phyloP scores from a whole-genome alignment of 2,329 filamentous ascomycete species.

The Fusarium graminum region DNA sequence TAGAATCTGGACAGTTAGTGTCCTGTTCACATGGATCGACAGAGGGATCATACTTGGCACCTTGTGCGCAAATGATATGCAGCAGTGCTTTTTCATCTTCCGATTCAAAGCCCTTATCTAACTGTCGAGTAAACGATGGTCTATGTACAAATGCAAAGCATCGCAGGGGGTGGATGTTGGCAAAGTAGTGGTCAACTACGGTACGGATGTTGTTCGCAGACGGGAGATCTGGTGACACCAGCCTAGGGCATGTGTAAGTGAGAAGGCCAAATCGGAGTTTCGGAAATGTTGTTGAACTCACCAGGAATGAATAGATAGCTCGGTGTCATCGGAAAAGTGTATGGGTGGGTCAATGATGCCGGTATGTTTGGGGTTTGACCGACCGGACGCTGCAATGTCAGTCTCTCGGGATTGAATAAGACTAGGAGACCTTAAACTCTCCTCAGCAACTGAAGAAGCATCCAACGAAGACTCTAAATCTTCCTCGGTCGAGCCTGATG shows the following conservation, averaged over 20 bases:
- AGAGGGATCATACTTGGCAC: conserved; percentile 52
- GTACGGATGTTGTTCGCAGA: conserved; percentile 53
- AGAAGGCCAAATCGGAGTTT: background rate
- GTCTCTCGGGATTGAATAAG: conserved; percentile 46
- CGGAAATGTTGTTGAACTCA: conserved; percentile 2
- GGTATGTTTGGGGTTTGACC: conserved; percentile 42
- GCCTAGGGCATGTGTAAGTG: conserved; percentile 46
- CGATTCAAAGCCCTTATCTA: conserved; percentile 54
- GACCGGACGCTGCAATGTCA: conserved; percentile 35
- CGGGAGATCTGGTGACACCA: conserved; percentile 53
- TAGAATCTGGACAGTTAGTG: conserved; percentile 52
- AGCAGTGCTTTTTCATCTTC: conserved; percentile 56
- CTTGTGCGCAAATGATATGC: conserved; percentile 56
- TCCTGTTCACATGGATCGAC: background rate
- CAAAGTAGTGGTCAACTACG: conserved; percentile 56
- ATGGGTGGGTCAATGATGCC: conserved; percentile 41
- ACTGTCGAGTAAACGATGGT: conserved; percentile 56
- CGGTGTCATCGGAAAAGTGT: conserved; percentile 47
- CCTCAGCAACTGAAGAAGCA: conserved; percentile 36
- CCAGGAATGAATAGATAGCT: conserved; percentile 49
- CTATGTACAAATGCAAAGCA: conserved; percentile 59
- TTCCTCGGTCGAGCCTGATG: conserved; percentile 44
- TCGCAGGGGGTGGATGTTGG: conserved; percentile 57
- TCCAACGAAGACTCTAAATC: conserved; percentile 38
- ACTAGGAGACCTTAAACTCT: conserved; percentile 43